These are phyloP conservation scores for Wickerhamiella occidentalis DNA, from an alignment of 805 yeast species.

Conservation along the genomic window DNA sequence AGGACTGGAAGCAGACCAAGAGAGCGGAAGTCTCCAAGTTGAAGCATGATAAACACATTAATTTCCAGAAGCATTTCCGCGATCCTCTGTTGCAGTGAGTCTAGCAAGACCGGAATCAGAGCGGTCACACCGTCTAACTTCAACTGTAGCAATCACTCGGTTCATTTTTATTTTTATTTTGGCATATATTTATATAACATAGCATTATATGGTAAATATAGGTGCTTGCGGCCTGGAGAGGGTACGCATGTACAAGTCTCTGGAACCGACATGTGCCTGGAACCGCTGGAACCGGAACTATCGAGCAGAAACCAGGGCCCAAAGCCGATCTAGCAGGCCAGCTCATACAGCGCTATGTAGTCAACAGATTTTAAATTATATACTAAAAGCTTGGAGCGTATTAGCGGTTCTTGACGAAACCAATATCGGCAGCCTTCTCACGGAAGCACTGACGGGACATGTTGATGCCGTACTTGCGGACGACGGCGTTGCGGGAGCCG, in stretches of 20 bases:
- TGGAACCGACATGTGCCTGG: no score
- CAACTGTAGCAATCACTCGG: no score
- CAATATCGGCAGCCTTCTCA: slow-evolving; percentile 98
- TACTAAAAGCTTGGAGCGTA: slow-evolving; percentile 1
- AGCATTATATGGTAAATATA: background rate
- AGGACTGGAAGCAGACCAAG: slow-evolving; percentile 49
- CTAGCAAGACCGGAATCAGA: no score
- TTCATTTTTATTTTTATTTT: background rate
- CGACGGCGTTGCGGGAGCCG: slow-evolving; percentile 96
- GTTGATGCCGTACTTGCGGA: slow-evolving; percentile 99
- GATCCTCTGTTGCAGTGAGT: slow-evolving; percentile 48
- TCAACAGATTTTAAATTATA: background rate
- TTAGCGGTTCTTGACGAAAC: slow-evolving; percentile 98
- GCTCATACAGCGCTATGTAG: no score
- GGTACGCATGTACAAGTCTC: no score
- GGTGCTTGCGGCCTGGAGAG: background rate
- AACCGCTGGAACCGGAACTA: no score
- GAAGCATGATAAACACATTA: slow-evolving; percentile 52
- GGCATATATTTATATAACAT: slow-evolving; percentile 5
- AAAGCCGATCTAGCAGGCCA: background rate
- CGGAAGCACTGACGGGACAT: slow-evolving; percentile 99
- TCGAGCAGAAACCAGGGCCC: no score
- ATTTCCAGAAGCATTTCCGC: slow-evolving; percentile 75
- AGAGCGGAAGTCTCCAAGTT: slow-evolving; percentile 34
- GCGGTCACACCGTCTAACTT: no score